phyloP scores from a whole-genome alignment of 345 rosid genomes.

The Moricandia moricandioides region DNA sequence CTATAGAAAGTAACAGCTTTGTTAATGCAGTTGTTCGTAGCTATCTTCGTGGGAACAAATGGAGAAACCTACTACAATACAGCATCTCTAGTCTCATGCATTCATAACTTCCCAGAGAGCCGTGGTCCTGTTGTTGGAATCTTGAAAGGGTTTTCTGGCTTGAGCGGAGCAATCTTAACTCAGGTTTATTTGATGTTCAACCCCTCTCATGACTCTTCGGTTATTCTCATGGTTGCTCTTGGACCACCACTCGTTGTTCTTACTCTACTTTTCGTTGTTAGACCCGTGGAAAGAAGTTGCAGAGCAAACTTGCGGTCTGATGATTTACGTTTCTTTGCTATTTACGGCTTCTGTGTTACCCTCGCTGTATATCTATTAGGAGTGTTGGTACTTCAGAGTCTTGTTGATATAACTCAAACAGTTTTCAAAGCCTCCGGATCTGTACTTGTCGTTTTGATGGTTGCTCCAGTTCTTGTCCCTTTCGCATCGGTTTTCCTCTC shows the following conservation, averaged over 20 bases:
- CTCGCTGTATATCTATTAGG: constrained; percentile 72
- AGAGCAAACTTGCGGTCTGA: constrained; percentile 53
- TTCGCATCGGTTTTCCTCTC: constrained; percentile 38
- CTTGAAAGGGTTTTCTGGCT: constrained; percentile 84
- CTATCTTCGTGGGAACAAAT: constrained; percentile 76
- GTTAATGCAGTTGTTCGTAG: constrained; percentile 58
- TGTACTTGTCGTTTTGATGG: constrained; percentile 48
- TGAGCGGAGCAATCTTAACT: constrained; percentile 88
- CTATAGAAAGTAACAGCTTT: not conserved
- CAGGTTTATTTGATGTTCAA: constrained; percentile 65
- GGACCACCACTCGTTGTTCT: constrained; percentile 67
- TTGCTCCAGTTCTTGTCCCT: constrained; percentile 62
- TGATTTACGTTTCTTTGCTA: constrained; percentile 42
- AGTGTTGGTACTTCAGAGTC: constrained; percentile 62
- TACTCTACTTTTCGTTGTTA: constrained; percentile 57
- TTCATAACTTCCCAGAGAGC: constrained; percentile 81
- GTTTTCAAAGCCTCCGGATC: constrained; percentile 41
- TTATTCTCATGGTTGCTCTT: constrained; percentile 69
- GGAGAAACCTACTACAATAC: constrained; percentile 93
- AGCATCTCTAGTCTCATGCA: constrained; percentile 70
- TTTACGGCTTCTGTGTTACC: constrained; percentile 57
- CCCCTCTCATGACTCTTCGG: constrained; percentile 58
- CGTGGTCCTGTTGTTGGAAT: constrained; percentile 86
- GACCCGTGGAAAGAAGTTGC: constrained; percentile 66
- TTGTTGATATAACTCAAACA: constrained; percentile 47